A percentile compares a stretch with the other conserved stretches of the same genome.
Evolutionary conservation across 2,329 filamentous ascomycete genomes (phyloP).

Genomic region (Monilinia aucupariae): DNA sequence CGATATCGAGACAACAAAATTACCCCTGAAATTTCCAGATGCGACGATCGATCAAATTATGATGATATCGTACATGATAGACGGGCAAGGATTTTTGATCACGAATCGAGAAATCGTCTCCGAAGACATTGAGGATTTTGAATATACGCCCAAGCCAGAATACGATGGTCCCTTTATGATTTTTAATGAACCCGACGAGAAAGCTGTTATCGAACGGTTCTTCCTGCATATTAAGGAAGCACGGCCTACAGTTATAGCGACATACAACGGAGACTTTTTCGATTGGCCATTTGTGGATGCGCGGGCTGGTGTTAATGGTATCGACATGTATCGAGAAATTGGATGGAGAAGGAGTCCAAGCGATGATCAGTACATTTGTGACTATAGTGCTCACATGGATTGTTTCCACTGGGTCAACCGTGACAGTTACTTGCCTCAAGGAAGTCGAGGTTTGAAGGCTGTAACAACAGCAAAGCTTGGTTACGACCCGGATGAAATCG

Average conservation of each 20-base stretch:
- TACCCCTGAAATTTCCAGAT: constrained; percentile 94
- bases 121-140: constrained; percentile 94
- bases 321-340: constrained; percentile 99
- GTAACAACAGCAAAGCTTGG: constrained; percentile 97
- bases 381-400: constrained; percentile 97
- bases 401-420: constrained; percentile 99
- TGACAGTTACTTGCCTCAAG: constrained; percentile 95
- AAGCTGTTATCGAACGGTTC: constrained; percentile 80
- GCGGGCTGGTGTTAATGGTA: constrained; percentile 84
- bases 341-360: constrained; percentile 83
- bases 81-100: constrained; percentile 94
- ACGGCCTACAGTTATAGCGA: constrained; percentile 91
- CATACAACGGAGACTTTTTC: constrained; percentile 99
- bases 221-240: constrained; percentile 95
- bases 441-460: constrained; percentile 93
- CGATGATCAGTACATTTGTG: constrained; percentile 94
- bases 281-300: constrained; percentile 99
- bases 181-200: constrained; percentile 96
- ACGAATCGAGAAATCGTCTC: constrained; percentile 97
- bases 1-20: constrained; percentile 96
- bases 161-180: constrained; percentile 95
- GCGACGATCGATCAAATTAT: constrained; percentile 93
- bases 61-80: constrained; percentile 99
- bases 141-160: constrained; percentile 95
- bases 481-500: constrained; percentile 95